These are phyloP conservation scores for Mortierella sp. DNA, from an alignment of 371 early-diverging fungal genomes.

Conservation along the genomic window DNA sequence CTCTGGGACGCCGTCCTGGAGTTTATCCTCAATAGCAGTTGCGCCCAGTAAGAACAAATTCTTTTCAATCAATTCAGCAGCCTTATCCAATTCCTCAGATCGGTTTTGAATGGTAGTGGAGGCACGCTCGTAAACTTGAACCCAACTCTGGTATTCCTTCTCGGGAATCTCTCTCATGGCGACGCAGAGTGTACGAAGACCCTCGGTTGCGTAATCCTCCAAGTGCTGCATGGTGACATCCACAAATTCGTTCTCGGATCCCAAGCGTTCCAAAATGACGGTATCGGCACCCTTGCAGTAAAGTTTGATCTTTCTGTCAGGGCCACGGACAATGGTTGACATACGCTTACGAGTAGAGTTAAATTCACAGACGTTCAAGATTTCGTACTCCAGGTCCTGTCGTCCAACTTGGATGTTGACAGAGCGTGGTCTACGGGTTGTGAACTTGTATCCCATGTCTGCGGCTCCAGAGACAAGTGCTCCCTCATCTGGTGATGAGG, in stretches of 20 bases:
- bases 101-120: slow-evolving; percentile 92
- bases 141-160: slow-evolving; percentile 91
- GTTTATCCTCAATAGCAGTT: slow-evolving; percentile 98
- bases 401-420: slow-evolving; percentile 81
- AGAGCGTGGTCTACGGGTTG: slow-evolving; percentile 89
- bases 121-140: slow-evolving; percentile 86
- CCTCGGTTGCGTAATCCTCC: slow-evolving; percentile 92
- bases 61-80: slow-evolving; percentile 95
- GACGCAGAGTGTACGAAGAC: slow-evolving; percentile 94
- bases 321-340: slow-evolving; percentile 93
- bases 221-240: slow-evolving; percentile 81
- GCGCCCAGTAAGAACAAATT: slow-evolving; percentile 94
- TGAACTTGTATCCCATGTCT: slow-evolving; percentile 71
- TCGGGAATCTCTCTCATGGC: slow-evolving; percentile 93
- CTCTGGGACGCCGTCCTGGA: slow-evolving; percentile 98
- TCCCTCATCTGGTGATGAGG: slow-evolving; percentile 93
- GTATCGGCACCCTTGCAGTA: slow-evolving; percentile 99
- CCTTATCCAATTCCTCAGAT: slow-evolving; percentile 87
- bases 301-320: slow-evolving; percentile 91
- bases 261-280: slow-evolving; percentile 94
- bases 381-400: slow-evolving; percentile 80
- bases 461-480: slow-evolving; percentile 90
- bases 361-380: slow-evolving; percentile 96
- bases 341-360: slow-evolving; percentile 98
- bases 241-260: slow-evolving; percentile 78